Base-by-base conservation (phyloP, 2,329 filamentous ascomycete genomes). In the Colletotrichum simmondsii region DNA sequence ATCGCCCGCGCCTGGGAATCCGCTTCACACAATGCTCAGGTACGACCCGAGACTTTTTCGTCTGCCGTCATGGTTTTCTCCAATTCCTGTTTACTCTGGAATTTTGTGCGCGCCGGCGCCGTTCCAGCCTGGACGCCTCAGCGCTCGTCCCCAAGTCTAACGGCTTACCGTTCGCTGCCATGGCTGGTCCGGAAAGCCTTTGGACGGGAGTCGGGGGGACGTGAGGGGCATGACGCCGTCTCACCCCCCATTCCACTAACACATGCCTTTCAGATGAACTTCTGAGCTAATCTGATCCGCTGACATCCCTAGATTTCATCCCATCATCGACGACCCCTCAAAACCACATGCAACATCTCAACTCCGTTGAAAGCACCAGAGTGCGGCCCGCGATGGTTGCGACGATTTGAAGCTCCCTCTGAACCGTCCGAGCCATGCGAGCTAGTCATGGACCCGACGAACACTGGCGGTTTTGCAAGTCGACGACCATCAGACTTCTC, bases 351-450 rank as follows among this genome's bases (percentile, higher is more conserved):
- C 54, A 32, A 16, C 53, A 67, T 54, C 32, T 71, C 73, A n/a
- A 78, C 74, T 56, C 79, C 80, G 22, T 74, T 82, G 52, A 77
- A 77, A 26, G 64, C 79, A 68, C 80, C 80, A 58, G 74, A 81
- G 60, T 75, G 77, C 35, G 80, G 78, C 46, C 83, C 83, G 75
- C 81, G 80, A 78, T 82, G 83, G 80, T 83, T 81, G 72, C 76
- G 76, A 74, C 77, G 76, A 68, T 76, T 79, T 65, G 75, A 76
- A 56, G 66, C 76, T 71, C 72, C 73, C 49, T 74, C 72, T 63
- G 79, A 81, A 67, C 54, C 75, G 26, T 67, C 73, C 58, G 73
- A 75, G 42, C 62, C 76, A 14, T 63, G 74, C 54, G 65, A 75
- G 37, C 75, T 77, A 61, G 68, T 75, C 65, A 78, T 78, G 78